Percentiles rank a stretch among this genome's conserved stretches.
These are phyloP conservation scores for Saitozyma sp. DNA, from an alignment of 768 basidiomycete genomes.

Conservation along the genomic window DNA sequence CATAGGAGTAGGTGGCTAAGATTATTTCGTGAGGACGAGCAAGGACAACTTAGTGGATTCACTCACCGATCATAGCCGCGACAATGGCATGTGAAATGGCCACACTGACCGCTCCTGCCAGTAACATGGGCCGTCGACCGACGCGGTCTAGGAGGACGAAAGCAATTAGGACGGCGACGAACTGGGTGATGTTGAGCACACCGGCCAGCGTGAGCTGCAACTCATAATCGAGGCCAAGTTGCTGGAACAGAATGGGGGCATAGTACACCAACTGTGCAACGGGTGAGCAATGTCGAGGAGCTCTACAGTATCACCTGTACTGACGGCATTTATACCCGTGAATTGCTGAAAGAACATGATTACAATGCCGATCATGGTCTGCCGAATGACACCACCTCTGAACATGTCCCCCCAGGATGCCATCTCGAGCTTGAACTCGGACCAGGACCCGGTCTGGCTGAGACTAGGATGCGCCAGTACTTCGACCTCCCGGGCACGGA, in stretches of 20 bases:
- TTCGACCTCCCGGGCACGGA: neutral
- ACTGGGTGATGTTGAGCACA: constrained; percentile 22
- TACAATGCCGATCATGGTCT: constrained; percentile 11
- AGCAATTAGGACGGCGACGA: constrained; percentile 10
- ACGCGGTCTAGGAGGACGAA: constrained; percentile 15
- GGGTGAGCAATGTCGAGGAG: too few species aligned
- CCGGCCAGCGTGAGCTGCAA: constrained; percentile 14
- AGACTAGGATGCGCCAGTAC: neutral
- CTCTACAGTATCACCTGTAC: neutral
- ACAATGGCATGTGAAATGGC: constrained; percentile 63
- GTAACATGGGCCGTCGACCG: constrained; percentile 17
- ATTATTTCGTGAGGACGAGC: too few species aligned
- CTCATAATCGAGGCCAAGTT: constrained; percentile 17
- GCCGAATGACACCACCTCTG: too few species aligned
- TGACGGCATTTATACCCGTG: constrained; percentile 20
- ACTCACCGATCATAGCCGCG: constrained; percentile 60
- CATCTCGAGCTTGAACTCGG: too few species aligned
- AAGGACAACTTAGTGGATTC: too few species aligned
- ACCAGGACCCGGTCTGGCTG: neutral
- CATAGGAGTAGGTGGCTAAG: constrained; percentile 49
- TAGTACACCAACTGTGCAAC: neutral
- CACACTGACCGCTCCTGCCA: constrained; percentile 56
- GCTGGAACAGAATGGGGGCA: constrained; percentile 8
- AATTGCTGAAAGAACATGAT: constrained; percentile 34
- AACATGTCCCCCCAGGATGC: too few species aligned